phyloP scores from a whole-genome alignment of 2,329 filamentous ascomycete species.

The Colletotrichum truncatum region DNA sequence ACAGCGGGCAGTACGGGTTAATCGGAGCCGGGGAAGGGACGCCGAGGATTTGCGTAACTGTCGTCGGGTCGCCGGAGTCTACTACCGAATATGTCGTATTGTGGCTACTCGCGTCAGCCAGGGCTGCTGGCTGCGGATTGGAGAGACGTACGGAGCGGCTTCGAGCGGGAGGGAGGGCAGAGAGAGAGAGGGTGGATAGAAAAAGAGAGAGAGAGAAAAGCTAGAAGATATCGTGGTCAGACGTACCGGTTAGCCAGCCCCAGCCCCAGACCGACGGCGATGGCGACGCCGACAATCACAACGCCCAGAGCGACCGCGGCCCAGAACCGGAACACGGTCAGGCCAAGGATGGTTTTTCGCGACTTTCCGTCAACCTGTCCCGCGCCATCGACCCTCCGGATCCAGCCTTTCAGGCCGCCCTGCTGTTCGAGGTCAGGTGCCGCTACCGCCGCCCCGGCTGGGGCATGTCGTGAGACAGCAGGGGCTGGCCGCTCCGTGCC shows the following conservation, averaged over 20 bases:
- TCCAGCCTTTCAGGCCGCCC: slow-evolving; percentile 3
- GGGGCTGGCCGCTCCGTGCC: slow-evolving; percentile 1
- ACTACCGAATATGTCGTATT: neutral
- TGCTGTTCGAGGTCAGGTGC: neutral
- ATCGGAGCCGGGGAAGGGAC: slow-evolving; percentile 28
- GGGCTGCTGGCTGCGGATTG: slow-evolving; percentile 9
- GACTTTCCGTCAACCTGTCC: slow-evolving; percentile 1
- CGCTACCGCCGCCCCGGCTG: slow-evolving; percentile 2
- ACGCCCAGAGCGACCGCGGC: slow-evolving; percentile 24
- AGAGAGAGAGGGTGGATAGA: neutral
- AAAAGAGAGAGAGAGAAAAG: slow-evolving; percentile 5
- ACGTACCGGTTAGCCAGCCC: slow-evolving; percentile 29
- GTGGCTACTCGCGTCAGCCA: slow-evolving; percentile 29
- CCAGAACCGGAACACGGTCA: slow-evolving; percentile 28
- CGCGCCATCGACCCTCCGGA: slow-evolving; percentile 10
- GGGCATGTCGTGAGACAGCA: neutral
- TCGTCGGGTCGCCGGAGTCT: neutral
- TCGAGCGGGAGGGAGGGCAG: neutral
- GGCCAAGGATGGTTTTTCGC: slow-evolving; percentile 24
- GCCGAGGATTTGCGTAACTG: slow-evolving; percentile 18
- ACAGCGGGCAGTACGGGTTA: slow-evolving; percentile 23
- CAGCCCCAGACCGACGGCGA: slow-evolving; percentile 26
- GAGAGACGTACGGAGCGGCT: slow-evolving; percentile 4
- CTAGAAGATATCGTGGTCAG: slow-evolving; percentile 10
- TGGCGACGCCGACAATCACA: slow-evolving; percentile 25